Conservation (phyloP, 371 early-diverging fungal species). For the Mucor plumbeus region DNA sequence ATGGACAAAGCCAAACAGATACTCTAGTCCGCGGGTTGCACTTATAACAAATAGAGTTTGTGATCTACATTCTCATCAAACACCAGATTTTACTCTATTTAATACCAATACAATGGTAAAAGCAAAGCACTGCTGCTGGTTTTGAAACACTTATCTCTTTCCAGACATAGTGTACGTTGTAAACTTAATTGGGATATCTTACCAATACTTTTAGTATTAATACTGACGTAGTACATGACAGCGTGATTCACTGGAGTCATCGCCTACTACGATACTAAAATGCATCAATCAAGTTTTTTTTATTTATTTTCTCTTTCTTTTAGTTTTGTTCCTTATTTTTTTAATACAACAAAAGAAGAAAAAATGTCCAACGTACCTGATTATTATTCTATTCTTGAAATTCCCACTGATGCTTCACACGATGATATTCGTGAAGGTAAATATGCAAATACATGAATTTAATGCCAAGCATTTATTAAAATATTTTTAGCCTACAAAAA, state of each 20-base stretch:
- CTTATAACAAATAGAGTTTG: too few species aligned
- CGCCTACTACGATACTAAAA: not conserved
- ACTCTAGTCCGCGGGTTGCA: too few species aligned
- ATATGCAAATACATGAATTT: not conserved
- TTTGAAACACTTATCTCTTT: too few species aligned
- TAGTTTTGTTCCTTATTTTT: not conserved
- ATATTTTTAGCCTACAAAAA: slow-evolving; percentile 71
- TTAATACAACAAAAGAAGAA: not conserved
- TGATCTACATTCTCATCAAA: too few species aligned
- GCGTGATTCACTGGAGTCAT: not conserved
- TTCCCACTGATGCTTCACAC: slow-evolving; percentile 21
- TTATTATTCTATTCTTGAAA: slow-evolving; percentile 33
- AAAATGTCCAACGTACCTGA: slow-evolving; percentile 34
- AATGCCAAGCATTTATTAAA: not conserved
- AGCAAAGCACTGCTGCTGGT: too few species aligned
- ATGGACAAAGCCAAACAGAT: too few species aligned
- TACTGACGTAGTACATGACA: slow-evolving; percentile 2
- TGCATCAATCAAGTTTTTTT: not conserved
- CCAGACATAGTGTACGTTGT: not conserved
- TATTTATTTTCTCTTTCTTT: not conserved
- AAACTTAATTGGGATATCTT: not conserved
- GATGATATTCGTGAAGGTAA: slow-evolving; percentile 41
- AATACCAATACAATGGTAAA: too few species aligned
- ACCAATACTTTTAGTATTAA: not conserved
- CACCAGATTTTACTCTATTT: too few species aligned